Conservation (phyloP, 2,329 filamentous ascomycete species). For the Harringtonia aguacate region DNA sequence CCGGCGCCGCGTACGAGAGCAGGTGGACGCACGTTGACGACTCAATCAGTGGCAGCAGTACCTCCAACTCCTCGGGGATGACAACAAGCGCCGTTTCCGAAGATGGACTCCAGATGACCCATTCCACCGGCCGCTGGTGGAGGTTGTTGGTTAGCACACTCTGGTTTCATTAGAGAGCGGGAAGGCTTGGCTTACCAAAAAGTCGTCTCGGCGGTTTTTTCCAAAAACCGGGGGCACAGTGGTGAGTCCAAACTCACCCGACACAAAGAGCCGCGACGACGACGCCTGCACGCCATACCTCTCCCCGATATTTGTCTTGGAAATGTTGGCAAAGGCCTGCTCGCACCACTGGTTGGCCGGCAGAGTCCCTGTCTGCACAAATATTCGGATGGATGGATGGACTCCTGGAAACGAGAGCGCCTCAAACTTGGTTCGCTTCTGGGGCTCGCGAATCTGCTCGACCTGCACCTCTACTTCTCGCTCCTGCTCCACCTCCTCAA, state of each 20-base stretch:
- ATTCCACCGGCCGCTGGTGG: slow-evolving; percentile 39
- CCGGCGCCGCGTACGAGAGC: slow-evolving; percentile 45
- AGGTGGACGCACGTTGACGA: slow-evolving; percentile 15
- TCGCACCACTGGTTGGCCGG: background rate
- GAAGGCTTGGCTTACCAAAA: slow-evolving; percentile 23
- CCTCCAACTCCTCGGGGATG: slow-evolving; percentile 53
- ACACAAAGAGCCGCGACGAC: slow-evolving; percentile 22
- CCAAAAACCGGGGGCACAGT: slow-evolving; percentile 20
- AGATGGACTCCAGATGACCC: slow-evolving; percentile 45
- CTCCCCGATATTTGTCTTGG: background rate
- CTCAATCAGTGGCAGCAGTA: slow-evolving; percentile 34
- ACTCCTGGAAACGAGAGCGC: slow-evolving; percentile 4
- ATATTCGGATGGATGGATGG: background rate
- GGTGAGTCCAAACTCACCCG: slow-evolving; percentile 36
- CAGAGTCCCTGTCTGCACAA: slow-evolving; percentile 6
- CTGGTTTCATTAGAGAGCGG: slow-evolving; percentile 5
- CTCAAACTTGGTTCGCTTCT: background rate
- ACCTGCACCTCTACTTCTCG: slow-evolving; percentile 49
- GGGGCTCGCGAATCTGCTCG: slow-evolving; percentile 34
- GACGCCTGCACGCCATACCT: slow-evolving; percentile 3
- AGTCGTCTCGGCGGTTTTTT: slow-evolving; percentile 18
- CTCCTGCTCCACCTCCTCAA: slow-evolving; percentile 51
- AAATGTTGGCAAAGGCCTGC: slow-evolving; percentile 2
- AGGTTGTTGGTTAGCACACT: background rate
- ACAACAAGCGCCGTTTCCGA: slow-evolving; percentile 42